Evolutionary conservation across 208 protist genomes (phyloP).

Genomic region (Trypanosoma congolense): DNA sequence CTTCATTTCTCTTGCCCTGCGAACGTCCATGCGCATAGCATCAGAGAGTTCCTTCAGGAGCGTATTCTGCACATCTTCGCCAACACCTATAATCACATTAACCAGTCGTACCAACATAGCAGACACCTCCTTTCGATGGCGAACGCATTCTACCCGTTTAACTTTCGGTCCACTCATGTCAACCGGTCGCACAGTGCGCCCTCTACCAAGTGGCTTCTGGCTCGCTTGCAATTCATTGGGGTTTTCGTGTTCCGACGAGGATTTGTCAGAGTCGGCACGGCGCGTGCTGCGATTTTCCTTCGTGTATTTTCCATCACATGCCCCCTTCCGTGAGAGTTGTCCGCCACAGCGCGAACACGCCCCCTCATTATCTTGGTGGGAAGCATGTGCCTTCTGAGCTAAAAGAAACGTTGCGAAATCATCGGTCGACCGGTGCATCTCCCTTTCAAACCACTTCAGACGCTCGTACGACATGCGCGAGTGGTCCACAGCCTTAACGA

Average conservation of each 20-base stretch:
- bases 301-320: neutral
- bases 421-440: neutral
- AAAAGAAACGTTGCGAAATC: neutral
- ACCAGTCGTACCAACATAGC: constrained; percentile 52
- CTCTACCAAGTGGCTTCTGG: neutral
- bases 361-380: neutral
- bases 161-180: constrained; percentile 5
- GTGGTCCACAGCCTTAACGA: constrained; percentile 18
- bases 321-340: neutral
- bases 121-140: constrained; percentile 55
- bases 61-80: constrained; percentile 38
- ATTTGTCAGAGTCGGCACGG: neutral
- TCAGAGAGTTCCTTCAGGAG: constrained; percentile 28
- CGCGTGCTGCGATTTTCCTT: neutral
- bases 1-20: constrained; percentile 32
- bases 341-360: neutral
- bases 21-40: constrained; percentile 74
- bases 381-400: neutral
- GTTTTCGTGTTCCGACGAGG: neutral
- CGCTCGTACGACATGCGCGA: constrained; percentile 15
- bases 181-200: constrained; percentile 1
- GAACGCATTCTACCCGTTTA: constrained; percentile 23
- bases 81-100: constrained; percentile 44
- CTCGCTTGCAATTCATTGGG: neutral
- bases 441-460: constrained; percentile 10